A percentile compares a stretch with the other conserved stretches of the same genome.
Evolutionary conservation across 1,284 basidiomycete species (phyloP).

Genomic region (Golubevia pallescens): DNA sequence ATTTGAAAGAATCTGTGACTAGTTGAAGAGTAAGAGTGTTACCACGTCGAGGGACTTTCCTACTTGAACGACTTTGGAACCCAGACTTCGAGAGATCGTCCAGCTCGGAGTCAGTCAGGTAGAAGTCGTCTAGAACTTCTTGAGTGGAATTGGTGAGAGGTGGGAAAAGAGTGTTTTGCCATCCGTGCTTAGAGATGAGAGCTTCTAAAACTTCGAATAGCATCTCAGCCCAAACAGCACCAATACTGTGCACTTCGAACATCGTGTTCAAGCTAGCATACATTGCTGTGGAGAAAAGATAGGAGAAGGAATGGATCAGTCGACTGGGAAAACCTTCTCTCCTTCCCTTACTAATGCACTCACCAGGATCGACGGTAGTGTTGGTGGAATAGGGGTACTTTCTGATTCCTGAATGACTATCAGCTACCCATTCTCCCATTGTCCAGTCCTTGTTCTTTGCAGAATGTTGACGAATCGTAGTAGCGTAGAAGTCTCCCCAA

Average conservation of each 20-base stretch:
- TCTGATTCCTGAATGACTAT: conserved; percentile 77
- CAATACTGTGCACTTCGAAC: conserved; percentile 77
- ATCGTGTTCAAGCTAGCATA: too few species aligned
- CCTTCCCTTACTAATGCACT: too few species aligned
- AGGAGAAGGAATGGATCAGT: too few species aligned
- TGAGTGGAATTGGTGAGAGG: conserved; percentile 31
- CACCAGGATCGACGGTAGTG: conserved; percentile 71
- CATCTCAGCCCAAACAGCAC: conserved; percentile 94
- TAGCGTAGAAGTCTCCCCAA: conserved; percentile 27
- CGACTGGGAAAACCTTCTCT: too few species aligned
- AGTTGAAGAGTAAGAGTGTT: conserved; percentile 88
- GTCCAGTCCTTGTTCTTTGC: conserved; percentile 63
- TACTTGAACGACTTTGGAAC: conserved; percentile 68
- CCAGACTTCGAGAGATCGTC: conserved; percentile 26
- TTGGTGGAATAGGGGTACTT: conserved; percentile 73
- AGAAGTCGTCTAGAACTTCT: conserved; percentile 25
- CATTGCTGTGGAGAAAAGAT: too few species aligned
- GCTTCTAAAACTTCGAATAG: conserved; percentile 71
- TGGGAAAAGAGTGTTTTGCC: conserved; percentile 35
- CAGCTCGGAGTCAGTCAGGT: conserved; percentile 70
- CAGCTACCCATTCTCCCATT: conserved; percentile 95
- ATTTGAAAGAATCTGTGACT: conserved; percentile 88
- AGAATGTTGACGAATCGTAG: conserved; percentile 44
- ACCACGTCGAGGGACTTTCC: conserved; percentile 84
- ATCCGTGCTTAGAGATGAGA: conserved; percentile 41